Evolutionary conservation across 306 rosid species (phyloP).

Genomic region (Rosa multiflora): DNA sequence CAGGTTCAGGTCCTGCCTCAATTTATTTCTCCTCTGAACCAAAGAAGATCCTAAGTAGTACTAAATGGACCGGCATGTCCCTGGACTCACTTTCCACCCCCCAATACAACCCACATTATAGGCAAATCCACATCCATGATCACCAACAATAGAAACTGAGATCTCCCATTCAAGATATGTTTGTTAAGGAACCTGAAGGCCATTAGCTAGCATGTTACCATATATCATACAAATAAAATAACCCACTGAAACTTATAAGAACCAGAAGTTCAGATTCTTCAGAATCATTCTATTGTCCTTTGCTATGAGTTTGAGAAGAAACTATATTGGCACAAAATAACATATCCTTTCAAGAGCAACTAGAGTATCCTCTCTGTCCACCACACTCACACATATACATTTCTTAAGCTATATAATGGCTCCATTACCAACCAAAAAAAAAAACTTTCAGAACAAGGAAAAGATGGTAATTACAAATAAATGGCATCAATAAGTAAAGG

Average conservation of each 20-base stretch:
- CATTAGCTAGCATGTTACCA: background rate
- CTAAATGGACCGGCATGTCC: background rate
- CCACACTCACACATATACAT: background rate
- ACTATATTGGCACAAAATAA: background rate
- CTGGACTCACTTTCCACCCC: background rate
- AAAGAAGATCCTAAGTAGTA: background rate
- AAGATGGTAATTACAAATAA: constrained; percentile 18
- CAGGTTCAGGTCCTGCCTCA: background rate
- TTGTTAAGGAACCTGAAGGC: background rate
- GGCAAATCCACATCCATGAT: background rate
- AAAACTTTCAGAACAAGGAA: background rate
- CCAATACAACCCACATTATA: background rate
- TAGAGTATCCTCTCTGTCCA: background rate
- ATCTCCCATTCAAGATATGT: background rate
- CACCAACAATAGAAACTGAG: background rate
- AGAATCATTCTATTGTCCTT: background rate
- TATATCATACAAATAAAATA: background rate
- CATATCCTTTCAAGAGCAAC: background rate
- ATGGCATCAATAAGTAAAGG: constrained; percentile 13
- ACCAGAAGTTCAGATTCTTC: background rate
- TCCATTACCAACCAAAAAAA: background rate
- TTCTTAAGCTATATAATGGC: background rate
- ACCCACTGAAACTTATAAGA: background rate
- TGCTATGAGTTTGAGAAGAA: background rate
- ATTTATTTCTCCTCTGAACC: background rate